phyloP scores from a whole-genome alignment of 371 early-diverging fungal genomes.

The Mucor indicus region DNA sequence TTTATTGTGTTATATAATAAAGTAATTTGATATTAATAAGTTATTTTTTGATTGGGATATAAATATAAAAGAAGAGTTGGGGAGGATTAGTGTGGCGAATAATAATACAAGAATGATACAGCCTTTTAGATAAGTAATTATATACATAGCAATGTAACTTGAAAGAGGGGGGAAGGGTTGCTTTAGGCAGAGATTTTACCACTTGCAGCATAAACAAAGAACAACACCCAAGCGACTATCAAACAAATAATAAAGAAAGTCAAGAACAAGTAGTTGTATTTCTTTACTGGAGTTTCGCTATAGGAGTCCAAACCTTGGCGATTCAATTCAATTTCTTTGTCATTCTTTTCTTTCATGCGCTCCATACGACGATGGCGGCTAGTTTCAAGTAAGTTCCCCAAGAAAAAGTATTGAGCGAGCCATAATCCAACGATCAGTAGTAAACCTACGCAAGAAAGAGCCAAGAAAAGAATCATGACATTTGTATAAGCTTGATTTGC shows the following conservation, averaged over 20 bases:
- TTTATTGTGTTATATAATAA: constrained; percentile 1
- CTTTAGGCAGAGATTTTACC: constrained; percentile 19
- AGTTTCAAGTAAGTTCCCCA: constrained; percentile 23
- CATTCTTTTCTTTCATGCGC: constrained; percentile 28
- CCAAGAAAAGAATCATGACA: constrained; percentile 53
- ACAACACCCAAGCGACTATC: constrained; percentile 26
- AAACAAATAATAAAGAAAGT: constrained; percentile 11
- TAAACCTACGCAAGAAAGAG: constrained; percentile 24
- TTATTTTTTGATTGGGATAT: too few relatives aligned
- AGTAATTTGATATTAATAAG: too few relatives aligned
- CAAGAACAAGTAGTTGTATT: constrained; percentile 16
- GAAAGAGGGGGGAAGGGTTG: too few relatives aligned
- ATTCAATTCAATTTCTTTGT: constrained; percentile 18
- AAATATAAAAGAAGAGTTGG: too few relatives aligned
- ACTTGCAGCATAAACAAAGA: constrained; percentile 24
- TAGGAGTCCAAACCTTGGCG: constrained; percentile 24
- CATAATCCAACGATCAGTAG: constrained; percentile 17
- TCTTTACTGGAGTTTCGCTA: constrained; percentile 2
- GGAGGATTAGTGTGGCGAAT: too few relatives aligned
- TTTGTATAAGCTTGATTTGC: constrained; percentile 38
- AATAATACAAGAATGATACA: background rate
- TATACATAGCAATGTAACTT: too few relatives aligned
- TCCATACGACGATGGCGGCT: constrained; percentile 17
- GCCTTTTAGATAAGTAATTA: background rate
- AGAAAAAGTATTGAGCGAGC: constrained; percentile 16